Percentiles rank a stretch among this genome's conserved stretches.
Evolutionary conservation across 192 early-diverging fungal species (phyloP).

Genomic region (Podochytrium sp.): DNA sequence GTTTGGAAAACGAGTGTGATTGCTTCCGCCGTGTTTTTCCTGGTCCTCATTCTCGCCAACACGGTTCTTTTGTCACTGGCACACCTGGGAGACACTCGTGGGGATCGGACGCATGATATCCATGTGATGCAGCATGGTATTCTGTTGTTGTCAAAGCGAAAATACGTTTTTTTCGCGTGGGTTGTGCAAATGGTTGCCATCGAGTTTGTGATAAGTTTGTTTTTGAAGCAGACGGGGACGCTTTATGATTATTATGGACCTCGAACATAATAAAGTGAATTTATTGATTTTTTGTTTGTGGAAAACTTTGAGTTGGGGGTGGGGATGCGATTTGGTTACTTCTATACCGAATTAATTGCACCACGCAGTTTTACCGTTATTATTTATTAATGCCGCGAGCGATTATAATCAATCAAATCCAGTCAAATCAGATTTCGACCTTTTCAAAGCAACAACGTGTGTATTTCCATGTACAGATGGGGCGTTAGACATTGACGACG

Average conservation of each 20-base stretch:
- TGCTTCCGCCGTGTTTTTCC: background rate
- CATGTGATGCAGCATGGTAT: background rate
- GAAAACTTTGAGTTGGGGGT: background rate
- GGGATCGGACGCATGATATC: background rate
- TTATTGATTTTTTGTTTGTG: background rate
- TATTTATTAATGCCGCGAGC: too few relatives aligned
- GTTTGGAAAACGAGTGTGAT: background rate
- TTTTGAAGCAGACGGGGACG: background rate
- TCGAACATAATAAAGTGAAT: background rate
- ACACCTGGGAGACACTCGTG: background rate
- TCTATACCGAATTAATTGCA: too few relatives aligned
- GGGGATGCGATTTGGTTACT: too few relatives aligned
- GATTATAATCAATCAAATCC: background rate
- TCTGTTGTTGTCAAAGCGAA: background rate
- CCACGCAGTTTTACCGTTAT: too few relatives aligned
- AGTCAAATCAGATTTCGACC: background rate
- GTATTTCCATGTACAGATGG: background rate
- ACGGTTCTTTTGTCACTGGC: too few relatives aligned
- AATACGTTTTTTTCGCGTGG: background rate
- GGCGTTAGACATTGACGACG: background rate
- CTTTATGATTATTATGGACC: background rate
- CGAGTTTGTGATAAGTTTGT: background rate
- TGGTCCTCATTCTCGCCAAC: background rate
- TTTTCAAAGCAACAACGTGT: background rate
- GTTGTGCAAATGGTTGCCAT: background rate